Evolutionary conservation across 148 eudicot genomes (phyloP).

Genomic region (Arctostaphylos glauca): DNA sequence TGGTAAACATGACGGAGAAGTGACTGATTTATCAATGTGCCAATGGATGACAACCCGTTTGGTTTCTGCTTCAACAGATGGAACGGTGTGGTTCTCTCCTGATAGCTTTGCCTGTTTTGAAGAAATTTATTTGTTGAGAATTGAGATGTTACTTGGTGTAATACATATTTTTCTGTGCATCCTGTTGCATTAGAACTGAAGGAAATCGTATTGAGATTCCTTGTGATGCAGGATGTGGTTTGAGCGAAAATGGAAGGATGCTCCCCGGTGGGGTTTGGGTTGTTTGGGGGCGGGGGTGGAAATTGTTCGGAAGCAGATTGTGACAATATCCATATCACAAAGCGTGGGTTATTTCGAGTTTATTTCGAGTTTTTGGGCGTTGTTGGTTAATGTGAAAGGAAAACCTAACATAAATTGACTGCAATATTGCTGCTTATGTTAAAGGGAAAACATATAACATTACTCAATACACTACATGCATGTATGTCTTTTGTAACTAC

Average conservation of each 20-base stretch:
- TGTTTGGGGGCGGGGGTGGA: not conserved
- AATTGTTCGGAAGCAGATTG: not conserved
- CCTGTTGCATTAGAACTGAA: not conserved
- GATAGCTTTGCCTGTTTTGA: conserved; percentile 7
- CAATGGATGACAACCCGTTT: conserved; percentile 99
- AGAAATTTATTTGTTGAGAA: not conserved
- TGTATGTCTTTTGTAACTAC: not conserved
- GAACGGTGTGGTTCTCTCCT: conserved; percentile 62
- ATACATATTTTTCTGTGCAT: not conserved
- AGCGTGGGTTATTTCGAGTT: not conserved
- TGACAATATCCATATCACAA: not conserved
- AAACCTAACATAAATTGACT: not conserved
- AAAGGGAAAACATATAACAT: not conserved
- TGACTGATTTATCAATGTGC: conserved; percentile 97
- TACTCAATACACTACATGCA: not conserved
- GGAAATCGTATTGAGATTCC: not conserved
- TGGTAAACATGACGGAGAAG: conserved; percentile 94
- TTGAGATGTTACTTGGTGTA: not conserved
- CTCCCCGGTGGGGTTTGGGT: no score
- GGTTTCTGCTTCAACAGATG: conserved; percentile 93
- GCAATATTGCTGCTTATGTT: not conserved
- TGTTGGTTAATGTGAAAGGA: not conserved
- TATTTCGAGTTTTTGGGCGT: not conserved
- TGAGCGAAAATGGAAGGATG: not conserved
- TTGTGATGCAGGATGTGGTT: not conserved